Conservation (phyloP, 2,329 filamentous ascomycete genomes). For the Nannizzia gypsea region DNA sequence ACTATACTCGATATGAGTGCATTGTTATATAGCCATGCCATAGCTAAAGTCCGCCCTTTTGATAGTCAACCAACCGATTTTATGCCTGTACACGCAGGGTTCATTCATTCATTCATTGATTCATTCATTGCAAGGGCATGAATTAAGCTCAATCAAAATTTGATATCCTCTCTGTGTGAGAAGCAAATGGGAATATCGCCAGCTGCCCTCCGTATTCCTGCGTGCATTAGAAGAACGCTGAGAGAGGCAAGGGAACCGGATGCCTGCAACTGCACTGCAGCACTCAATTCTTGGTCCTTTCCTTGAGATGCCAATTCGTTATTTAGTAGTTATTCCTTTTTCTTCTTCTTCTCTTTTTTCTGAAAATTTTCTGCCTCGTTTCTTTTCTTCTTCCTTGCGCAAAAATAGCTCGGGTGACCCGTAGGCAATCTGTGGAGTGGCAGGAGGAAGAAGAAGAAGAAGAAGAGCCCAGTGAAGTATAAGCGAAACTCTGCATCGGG, state of each 20-base stretch:
- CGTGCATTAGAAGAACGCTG: background rate
- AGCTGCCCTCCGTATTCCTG: background rate
- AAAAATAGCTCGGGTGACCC: background rate
- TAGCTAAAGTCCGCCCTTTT: background rate
- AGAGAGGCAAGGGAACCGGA: background rate
- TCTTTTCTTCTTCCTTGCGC: background rate
- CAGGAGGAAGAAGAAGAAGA: background rate
- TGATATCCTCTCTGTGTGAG: background rate
- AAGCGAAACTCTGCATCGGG: slow-evolving; percentile 1
- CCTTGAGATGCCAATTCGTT: background rate
- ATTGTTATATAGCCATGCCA: background rate
- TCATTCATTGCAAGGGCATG: background rate
- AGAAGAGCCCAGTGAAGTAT: background rate
- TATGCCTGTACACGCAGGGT: background rate
- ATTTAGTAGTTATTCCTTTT: background rate
- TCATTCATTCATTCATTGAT: too few species aligned
- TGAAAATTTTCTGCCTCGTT: background rate
- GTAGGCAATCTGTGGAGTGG: background rate
- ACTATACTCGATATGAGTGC: too few species aligned
- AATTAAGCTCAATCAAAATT: background rate
- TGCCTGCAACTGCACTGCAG: slow-evolving; percentile 3
- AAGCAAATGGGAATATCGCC: background rate
- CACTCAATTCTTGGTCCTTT: background rate
- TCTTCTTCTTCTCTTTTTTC: background rate
- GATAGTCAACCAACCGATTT: background rate